Conservation (phyloP, 352 stramenopile genomes). For the Phytophthora syringae region DNA sequence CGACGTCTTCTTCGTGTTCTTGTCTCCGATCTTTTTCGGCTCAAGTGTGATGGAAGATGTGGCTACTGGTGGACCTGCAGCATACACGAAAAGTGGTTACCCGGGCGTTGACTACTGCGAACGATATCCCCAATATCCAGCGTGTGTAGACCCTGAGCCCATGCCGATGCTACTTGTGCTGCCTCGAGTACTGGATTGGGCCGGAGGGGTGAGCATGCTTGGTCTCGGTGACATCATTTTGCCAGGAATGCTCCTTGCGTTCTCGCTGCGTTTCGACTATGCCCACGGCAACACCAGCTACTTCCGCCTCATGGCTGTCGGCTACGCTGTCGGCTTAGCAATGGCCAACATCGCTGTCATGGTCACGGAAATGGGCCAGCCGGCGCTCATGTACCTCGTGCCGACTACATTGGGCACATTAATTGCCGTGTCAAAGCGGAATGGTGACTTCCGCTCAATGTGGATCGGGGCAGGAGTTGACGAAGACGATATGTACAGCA, state of each 20-base stretch:
- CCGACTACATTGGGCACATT: slow-evolving; percentile 91
- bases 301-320: slow-evolving; percentile 88
- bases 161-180: slow-evolving; percentile 96
- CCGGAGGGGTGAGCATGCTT: slow-evolving; percentile 92
- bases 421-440: slow-evolving; percentile 59
- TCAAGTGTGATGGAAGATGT: slow-evolving; percentile 95
- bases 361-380: slow-evolving; percentile 94
- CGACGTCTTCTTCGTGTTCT: slow-evolving; percentile 97
- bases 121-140: slow-evolving; percentile 61
- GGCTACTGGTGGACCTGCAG: slow-evolving; percentile 85
- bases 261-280: slow-evolving; percentile 93
- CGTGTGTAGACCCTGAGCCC: slow-evolving; percentile 80
- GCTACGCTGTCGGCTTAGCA: slow-evolving; percentile 93
- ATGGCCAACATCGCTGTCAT: slow-evolving; percentile 95
- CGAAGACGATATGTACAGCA: slow-evolving; percentile 20
- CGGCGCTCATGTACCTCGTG: slow-evolving; percentile 96
- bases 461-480: slow-evolving; percentile 47
- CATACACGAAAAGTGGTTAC: slow-evolving; percentile 71
- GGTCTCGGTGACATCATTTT: slow-evolving; percentile 97
- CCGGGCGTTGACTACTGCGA: slow-evolving; percentile 81
- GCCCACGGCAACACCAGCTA: slow-evolving; percentile 63
- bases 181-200: slow-evolving; percentile 92
- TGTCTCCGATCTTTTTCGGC: slow-evolving; percentile 91
- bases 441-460: slow-evolving; percentile 79
- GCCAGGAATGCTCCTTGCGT: slow-evolving; percentile 94